Evolutionary conservation across 306 rosid species (phyloP).

Genomic region (Trifolium repens): DNA sequence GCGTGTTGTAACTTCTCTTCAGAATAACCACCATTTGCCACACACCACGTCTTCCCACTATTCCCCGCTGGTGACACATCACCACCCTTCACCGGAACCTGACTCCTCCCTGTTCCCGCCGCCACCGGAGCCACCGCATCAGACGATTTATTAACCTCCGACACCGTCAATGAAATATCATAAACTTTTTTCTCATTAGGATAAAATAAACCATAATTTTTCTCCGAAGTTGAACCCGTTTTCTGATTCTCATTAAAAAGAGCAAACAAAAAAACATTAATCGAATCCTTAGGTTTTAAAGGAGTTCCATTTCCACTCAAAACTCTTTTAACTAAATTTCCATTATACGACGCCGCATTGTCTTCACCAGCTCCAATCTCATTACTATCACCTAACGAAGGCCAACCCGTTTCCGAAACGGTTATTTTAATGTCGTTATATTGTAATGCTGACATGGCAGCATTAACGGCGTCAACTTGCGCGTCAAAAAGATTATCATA

Average conservation of each 20-base stretch:
- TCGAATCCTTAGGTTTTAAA: slow-evolving; percentile 50
- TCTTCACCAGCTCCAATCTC: slow-evolving; percentile 63
- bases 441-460: slow-evolving; percentile 74
- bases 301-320: slow-evolving; percentile 71
- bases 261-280: slow-evolving; percentile 66
- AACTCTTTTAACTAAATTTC: slow-evolving; percentile 64
- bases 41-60: slow-evolving; percentile 71
- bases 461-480: slow-evolving; percentile 80
- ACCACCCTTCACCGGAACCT: slow-evolving; percentile 40
- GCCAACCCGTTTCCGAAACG: slow-evolving; percentile 87
- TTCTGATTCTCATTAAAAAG: slow-evolving; percentile 79
- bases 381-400: slow-evolving; percentile 67
- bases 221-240: slow-evolving; percentile 80
- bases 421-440: slow-evolving; percentile 60
- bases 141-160: slow-evolving; percentile 16
- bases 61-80: slow-evolving; percentile 12
- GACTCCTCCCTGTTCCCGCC: slow-evolving; percentile 39
- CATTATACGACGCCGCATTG: slow-evolving; percentile 88
- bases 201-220: slow-evolving; percentile 77
- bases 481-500: slow-evolving; percentile 69
- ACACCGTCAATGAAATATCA: slow-evolving; percentile 51
- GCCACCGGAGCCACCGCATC: neutral
- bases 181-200: slow-evolving; percentile 70
- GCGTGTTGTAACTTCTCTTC: slow-evolving; percentile 58
- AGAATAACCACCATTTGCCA: slow-evolving; percentile 58